Evolutionary conservation across 805 yeast genomes (phyloP).

Genomic region (Grigorovia yakushimaensis): DNA sequence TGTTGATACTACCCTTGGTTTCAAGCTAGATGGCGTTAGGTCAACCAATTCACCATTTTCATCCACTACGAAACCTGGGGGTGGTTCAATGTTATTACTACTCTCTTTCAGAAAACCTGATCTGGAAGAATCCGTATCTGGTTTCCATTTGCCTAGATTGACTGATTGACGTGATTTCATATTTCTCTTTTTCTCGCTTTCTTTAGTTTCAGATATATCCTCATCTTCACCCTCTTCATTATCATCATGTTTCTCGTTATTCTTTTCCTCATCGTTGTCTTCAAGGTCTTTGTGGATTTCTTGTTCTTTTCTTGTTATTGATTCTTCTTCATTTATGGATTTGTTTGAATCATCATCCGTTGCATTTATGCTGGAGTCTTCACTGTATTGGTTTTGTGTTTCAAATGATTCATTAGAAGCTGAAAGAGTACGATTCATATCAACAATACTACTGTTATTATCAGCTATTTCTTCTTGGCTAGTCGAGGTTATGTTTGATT

Average conservation of each 20-base stretch:
- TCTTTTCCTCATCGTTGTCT: not conserved
- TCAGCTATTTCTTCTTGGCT: not conserved
- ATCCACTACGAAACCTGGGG: conserved; percentile 29
- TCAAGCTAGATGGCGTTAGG: conserved; percentile 24
- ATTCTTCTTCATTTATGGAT: not conserved
- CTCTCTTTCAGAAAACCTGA: conserved; percentile 34
- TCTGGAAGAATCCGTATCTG: conserved; percentile 36
- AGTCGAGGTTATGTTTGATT: not conserved
- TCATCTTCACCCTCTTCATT: not conserved
- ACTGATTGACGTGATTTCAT: conserved; percentile 8
- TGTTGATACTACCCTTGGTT: conserved; percentile 21
- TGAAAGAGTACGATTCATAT: not conserved
- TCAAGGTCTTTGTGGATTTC: not conserved
- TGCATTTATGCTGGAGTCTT: not conserved
- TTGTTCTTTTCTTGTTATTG: too few species aligned
- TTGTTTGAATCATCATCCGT: not conserved
- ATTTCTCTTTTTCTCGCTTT: not conserved
- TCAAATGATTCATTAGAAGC: not conserved
- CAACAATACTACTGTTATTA: not conserved
- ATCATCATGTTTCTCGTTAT: not conserved
- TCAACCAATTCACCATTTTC: conserved; percentile 27
- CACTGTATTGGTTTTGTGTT: not conserved
- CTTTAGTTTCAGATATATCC: not conserved
- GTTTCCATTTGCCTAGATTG: conserved; percentile 38
- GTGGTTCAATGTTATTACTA: conserved; percentile 21